phyloP scores from a whole-genome alignment of 192 early-diverging fungal species.

The Glomus cerebriforme region DNA sequence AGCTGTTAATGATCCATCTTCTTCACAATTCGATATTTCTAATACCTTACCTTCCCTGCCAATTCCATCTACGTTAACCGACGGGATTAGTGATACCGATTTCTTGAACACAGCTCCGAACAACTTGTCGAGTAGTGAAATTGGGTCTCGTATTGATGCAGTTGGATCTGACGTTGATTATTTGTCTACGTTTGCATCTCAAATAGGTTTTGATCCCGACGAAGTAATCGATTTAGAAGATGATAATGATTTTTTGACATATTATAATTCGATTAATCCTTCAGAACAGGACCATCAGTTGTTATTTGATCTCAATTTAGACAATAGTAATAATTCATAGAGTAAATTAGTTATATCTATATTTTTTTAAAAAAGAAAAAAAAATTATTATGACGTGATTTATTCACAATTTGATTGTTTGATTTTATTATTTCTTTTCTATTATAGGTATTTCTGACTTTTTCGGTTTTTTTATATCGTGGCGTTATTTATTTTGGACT shows the following conservation, averaged over 20 bases:
- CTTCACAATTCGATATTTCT: slow-evolving; percentile 19
- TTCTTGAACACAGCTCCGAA: background rate
- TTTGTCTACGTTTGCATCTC: slow-evolving; percentile 5
- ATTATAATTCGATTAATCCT: slow-evolving; percentile 15
- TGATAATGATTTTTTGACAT: slow-evolving; percentile 13
- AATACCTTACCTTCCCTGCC: background rate
- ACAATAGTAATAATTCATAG: no score
- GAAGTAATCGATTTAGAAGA: slow-evolving; percentile 3
- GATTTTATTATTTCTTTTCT: no score
- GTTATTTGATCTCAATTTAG: slow-evolving; percentile 22
- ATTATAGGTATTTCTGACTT: no score
- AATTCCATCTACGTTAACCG: no score
- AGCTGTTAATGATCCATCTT: slow-evolving; percentile 4
- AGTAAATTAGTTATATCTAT: no score
- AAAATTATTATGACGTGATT: no score
- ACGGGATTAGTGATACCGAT: background rate
- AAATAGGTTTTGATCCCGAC: slow-evolving; percentile 26
- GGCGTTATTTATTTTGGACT: no score
- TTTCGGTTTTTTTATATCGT: no score
- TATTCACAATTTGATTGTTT: no score
- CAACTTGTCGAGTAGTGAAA: background rate
- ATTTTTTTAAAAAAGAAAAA: no score
- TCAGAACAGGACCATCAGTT: slow-evolving; percentile 22
- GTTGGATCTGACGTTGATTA: slow-evolving; percentile 18
- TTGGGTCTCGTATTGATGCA: slow-evolving; percentile 16